Evolutionary conservation across 164 flowering plant species (phyloP), one percentile per base, ranked within the genome.

Genomic region (Chimonanthus praecox): DNA sequence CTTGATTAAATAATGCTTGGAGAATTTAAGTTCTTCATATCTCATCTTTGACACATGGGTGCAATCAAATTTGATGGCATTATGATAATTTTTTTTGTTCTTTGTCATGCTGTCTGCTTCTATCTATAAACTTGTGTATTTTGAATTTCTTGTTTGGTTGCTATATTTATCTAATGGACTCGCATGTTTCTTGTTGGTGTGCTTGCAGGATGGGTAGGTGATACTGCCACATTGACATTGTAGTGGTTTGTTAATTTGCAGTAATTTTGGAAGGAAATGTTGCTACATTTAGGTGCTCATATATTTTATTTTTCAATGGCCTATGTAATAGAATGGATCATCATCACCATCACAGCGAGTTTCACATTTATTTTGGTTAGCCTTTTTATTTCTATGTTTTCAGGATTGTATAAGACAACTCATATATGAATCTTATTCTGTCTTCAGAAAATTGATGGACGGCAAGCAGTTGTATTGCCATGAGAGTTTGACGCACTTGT

Each of bases 191-290:
- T 43, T 18, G 44, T 64, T 78, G 58, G 65, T 72, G 13, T 82
- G 43, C 70, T 64, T 86, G 89, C 92, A 89, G 92, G 92, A 89
- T 81, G 92, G 92, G 92, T 89, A 86, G 73, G 90, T 82, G 74
- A 73, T 60, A 63, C 45, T 47, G 54, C 51, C 33, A 16, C 74
- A 10, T 62, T 72, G 45, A 66, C 71, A 60, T 58, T 80, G 68
- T 70, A 61, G 63, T 66, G 18, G 16, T 13, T 58, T 58, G 47
- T 13, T 9, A 47, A n/a, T 54, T 71, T 58, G 64, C 49, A 44
- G 73, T 71, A 61, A 15, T 20, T 33, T 47, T 45, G 15, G 43
- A 20, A 6, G 49, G 33, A 20, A 45, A 63, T 47, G 33, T 33
- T 33, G 4, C 6, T 69, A 21, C 64, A 11, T 64, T 21, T 64